Conservation (phyloP, 345 rosid genomes). For the Eucalyptus camaldulensis region DNA sequence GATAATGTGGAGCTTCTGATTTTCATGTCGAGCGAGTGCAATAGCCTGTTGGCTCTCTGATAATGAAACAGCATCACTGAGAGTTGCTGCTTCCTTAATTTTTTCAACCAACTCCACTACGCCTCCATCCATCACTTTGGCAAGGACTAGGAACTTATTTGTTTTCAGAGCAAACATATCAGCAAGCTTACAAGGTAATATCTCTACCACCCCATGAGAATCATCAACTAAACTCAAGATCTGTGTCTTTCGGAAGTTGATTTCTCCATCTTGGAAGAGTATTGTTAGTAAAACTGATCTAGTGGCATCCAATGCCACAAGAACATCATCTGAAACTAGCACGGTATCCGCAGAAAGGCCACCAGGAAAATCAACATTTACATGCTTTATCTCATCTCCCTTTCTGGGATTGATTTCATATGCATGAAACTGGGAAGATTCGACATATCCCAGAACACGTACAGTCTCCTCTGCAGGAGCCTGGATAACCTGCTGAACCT, state of each 20-base stretch:
- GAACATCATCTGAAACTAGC: conserved; percentile 49
- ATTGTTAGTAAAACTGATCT: conserved; percentile 45
- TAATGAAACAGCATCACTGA: conserved; percentile 69
- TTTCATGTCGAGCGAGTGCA: conserved; percentile 56
- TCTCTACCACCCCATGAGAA: conserved; percentile 31
- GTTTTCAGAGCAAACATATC: conserved; percentile 53
- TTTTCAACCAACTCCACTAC: conserved; percentile 62
- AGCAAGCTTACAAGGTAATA: conserved; percentile 41
- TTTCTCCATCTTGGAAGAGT: conserved; percentile 37
- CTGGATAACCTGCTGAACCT: conserved; percentile 63
- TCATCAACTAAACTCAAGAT: conserved; percentile 46
- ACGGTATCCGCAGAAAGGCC: conserved; percentile 54
- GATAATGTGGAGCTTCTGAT: conserved; percentile 48
- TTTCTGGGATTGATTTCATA: conserved; percentile 54
- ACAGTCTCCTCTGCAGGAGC: conserved; percentile 36
- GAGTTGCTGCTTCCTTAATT: conserved; percentile 37
- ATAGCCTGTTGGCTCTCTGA: conserved; percentile 56
- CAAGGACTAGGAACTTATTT: conserved; percentile 20
- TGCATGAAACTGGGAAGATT: conserved; percentile 43
- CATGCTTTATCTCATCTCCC: conserved; percentile 68
- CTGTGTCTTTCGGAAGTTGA: conserved; percentile 40
- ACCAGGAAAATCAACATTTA: conserved; percentile 44
- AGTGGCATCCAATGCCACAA: conserved; percentile 61
- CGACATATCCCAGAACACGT: conserved; percentile 55
- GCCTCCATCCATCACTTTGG: conserved; percentile 42